Conservation (phyloP, 2,329 filamentous ascomycete genomes). For the Kalaharituber pfeilii region DNA sequence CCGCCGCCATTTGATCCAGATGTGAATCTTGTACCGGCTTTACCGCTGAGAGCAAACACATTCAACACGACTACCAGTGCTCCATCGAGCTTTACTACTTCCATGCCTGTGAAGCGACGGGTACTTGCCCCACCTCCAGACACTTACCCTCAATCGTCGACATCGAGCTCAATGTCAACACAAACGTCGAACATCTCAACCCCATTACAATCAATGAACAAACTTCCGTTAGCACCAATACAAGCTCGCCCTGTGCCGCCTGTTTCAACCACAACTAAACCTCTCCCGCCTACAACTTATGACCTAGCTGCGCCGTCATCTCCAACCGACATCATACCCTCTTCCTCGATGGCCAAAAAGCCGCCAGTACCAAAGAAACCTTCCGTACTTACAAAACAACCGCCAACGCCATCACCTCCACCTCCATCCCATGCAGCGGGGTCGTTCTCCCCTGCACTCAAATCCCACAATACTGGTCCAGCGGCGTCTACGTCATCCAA, state of each 20-base stretch:
- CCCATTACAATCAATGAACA: neutral
- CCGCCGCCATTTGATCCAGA: conserved; percentile 36
- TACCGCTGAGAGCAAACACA: conserved; percentile 29
- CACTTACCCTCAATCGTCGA: conserved; percentile 24
- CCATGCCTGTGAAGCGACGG: conserved; percentile 22
- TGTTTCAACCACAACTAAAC: neutral
- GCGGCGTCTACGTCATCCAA: no score
- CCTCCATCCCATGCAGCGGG: no score
- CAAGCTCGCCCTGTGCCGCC: neutral
- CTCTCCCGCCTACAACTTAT: neutral
- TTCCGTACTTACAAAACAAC: conserved; percentile 22
- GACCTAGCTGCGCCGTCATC: neutral
- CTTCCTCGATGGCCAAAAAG: conserved; percentile 20
- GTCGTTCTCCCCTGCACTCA: no score
- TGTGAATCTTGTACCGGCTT: conserved; percentile 29
- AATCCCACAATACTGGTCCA: no score
- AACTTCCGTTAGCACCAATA: neutral
- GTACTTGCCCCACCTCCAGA: conserved; percentile 14
- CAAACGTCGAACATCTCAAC: no score
- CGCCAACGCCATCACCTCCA: neutral
- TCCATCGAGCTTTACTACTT: conserved; percentile 24
- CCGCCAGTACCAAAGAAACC: conserved; percentile 25
- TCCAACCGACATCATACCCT: conserved; percentile 5
- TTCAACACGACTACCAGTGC: conserved; percentile 25
- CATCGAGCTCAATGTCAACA: conserved; percentile 25